Evolutionary conservation across 768 basidiomycete species (phyloP), one percentile per base, ranked within the genome.

Genomic region (Jaapia argillacea): DNA sequence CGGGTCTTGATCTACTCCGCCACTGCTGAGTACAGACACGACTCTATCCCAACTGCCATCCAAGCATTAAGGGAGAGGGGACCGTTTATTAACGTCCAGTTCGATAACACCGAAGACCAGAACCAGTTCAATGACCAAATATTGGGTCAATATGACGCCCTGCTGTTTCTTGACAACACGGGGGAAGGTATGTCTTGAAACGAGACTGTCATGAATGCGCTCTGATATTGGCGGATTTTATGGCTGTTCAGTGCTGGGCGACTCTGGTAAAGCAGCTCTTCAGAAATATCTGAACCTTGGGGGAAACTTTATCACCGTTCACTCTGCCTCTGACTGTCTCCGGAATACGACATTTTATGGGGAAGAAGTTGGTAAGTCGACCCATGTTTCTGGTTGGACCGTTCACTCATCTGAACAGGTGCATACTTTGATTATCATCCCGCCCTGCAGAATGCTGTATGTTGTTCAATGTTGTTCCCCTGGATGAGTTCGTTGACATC

Each of bases 381-480:
- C n/a, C n/a, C n/a, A n/a, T n/a, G n/a, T n/a, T n/a, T n/a, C n/a
- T 81, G 74, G 52, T 86, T 74, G n/a, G n/a, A n/a, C n/a, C n/a
- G n/a, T n/a, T n/a, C n/a, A n/a, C n/a, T n/a, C n/a, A n/a, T n/a
- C n/a, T n/a, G n/a, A n/a, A n/a, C n/a, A 79, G 75, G 79, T 12
- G 75, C 85, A 6, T 70, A 69, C 36, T 88, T 87, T 49, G 79
- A 84, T 52, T 81, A 81, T 56, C 85, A 87, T 0, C 56, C 86
- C 12, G 80, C 83, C 0, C 56, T 86, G 10, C 80, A 83, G 58
- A 66, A 72, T 40, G 82, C 82, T 40, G 83, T 84, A 45, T 48
- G 75, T 27, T 5, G 22, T 4, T n/a, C 33, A 28, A 25, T 13
- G 35, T 31, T 24, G 10, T 38, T 46, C 54, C 58, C 3, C 58